Base-by-base conservation (phyloP, 2,329 filamentous ascomycete genomes). In the Lomentospora prolificans region DNA sequence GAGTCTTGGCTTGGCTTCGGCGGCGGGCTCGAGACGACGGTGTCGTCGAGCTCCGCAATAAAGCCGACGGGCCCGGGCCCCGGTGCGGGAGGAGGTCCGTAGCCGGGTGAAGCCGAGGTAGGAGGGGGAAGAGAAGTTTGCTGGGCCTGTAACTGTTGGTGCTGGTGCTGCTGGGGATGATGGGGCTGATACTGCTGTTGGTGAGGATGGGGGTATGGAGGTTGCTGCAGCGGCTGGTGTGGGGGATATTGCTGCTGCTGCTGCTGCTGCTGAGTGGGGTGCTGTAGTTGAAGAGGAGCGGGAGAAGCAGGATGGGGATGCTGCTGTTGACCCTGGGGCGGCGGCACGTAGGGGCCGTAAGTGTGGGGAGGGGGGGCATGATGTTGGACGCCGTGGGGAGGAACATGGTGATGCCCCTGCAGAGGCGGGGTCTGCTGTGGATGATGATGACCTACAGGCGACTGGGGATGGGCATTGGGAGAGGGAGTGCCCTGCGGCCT, bases 31-130 rank as follows among this genome's bases (percentile, higher is more conserved):
- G 33, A 14, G 24, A 25, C n/a, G 27, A 28, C 25, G 27, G 53
- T 22, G 22, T 44, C 48, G 39, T 53, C 48, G 3, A 60, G 57
- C 50, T 60, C 58, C 1, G 57, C 58, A 8, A 57, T 55, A 44
- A 56, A 54, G 27, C 57, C 56, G 25, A 55, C n/a, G 30, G 33
- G 50, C 22, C 19, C 30, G 12, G 52, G 52, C 10, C 24, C 28
- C 27, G 30, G 19, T 8, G 46, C 33, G 17, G 24, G 39, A 54
- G 24, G 24, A 3, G 31, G 51, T 31, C 17, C 22, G 22, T 22
- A 30, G 44, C 6, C 41, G 27, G n/a, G 44, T 17, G 24, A 19
- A 19, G 50, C 41, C 8, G 24, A 17, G 14, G 31, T 27, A 30
- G 31, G 19, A n/a, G 41, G 14, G 55, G 3, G 57, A 25, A 39